Evolutionary conservation across 169 alveolate species (phyloP).

Genomic region (Plasmodium berghei): DNA sequence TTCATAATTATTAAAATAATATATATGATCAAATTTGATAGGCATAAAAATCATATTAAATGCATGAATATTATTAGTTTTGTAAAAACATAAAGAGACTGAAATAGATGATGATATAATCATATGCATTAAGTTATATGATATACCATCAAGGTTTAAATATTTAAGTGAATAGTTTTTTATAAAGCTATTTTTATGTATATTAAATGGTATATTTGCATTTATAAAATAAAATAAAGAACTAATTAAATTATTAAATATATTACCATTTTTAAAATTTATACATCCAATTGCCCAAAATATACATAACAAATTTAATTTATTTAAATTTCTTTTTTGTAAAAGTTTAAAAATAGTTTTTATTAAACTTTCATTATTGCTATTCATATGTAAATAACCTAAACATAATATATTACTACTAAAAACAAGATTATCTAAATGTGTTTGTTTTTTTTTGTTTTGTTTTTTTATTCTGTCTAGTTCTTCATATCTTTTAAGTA

Average conservation of each 20-base stretch:
- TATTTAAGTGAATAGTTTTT: constrained; percentile 24
- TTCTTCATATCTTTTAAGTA: not conserved
- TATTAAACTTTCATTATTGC: constrained; percentile 41
- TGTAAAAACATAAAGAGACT: constrained; percentile 37
- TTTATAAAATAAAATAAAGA: constrained; percentile 58
- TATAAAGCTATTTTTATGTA: constrained; percentile 56
- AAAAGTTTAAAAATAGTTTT: constrained; percentile 54
- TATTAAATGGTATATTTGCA: constrained; percentile 55
- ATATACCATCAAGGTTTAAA: constrained; percentile 19
- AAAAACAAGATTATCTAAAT: constrained; percentile 53
- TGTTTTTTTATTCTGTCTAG: not conserved
- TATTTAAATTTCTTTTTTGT: constrained; percentile 38
- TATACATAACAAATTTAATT: constrained; percentile 54
- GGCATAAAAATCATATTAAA: constrained; percentile 75
- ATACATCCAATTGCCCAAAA: constrained; percentile 75
- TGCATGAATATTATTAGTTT: constrained; percentile 70
- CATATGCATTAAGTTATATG: constrained; percentile 42
- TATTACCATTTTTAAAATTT: constrained; percentile 55
- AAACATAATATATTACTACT: constrained; percentile 58
- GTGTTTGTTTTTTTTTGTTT: constrained; percentile 28
- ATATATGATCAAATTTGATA: constrained; percentile 36
- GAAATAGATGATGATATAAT: constrained; percentile 64
- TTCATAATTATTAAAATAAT: constrained; percentile 62
- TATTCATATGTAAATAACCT: constrained; percentile 68
- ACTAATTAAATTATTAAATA: constrained; percentile 45